These are phyloP conservation scores for Nannizziopsis barbatae DNA, from an alignment of 2,329 filamentous ascomycete species.

Conservation along the genomic window DNA sequence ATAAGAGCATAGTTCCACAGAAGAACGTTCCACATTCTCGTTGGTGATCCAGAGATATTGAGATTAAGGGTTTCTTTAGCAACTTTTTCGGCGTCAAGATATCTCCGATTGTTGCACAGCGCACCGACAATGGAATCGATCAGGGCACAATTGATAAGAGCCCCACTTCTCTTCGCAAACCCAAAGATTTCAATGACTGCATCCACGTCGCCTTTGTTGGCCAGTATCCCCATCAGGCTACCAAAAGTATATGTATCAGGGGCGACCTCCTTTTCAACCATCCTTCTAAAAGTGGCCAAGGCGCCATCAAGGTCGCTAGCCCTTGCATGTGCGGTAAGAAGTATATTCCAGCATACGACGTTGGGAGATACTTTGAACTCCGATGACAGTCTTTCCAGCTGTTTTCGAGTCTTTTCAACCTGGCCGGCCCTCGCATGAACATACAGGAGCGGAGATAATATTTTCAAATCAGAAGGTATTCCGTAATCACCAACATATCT, in stretches of 20 bases:
- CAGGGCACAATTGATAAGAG: slow-evolving; percentile 48
- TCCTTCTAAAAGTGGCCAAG: slow-evolving; percentile 50
- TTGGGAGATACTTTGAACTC: slow-evolving; percentile 49
- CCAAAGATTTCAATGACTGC: slow-evolving; percentile 55
- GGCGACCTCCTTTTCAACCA: slow-evolving; percentile 40
- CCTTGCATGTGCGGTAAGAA: slow-evolving; percentile 60
- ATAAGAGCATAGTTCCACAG: slow-evolving; percentile 57
- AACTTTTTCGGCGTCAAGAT: slow-evolving; percentile 48
- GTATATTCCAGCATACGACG: slow-evolving; percentile 58
- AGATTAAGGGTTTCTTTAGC: slow-evolving; percentile 46
- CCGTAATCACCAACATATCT: slow-evolving; percentile 31
- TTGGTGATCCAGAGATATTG: slow-evolving; percentile 43
- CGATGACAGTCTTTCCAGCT: slow-evolving; percentile 51
- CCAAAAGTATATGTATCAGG: slow-evolving; percentile 58
- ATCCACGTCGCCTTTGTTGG: slow-evolving; percentile 60
- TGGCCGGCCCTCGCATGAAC: slow-evolving; percentile 62
- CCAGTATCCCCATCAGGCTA: slow-evolving; percentile 62
- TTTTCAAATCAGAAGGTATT: slow-evolving; percentile 22
- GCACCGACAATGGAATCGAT: slow-evolving; percentile 56
- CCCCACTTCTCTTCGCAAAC: slow-evolving; percentile 45
- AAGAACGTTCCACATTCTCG: slow-evolving; percentile 67
- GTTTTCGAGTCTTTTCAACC: slow-evolving; percentile 44
- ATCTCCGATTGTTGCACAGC: slow-evolving; percentile 49
- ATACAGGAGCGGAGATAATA: slow-evolving; percentile 51
- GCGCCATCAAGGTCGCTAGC: slow-evolving; percentile 57